These are phyloP conservation scores for Penicillium sp. DNA, from an alignment of 2,329 filamentous ascomycete species.

Conservation along the genomic window DNA sequence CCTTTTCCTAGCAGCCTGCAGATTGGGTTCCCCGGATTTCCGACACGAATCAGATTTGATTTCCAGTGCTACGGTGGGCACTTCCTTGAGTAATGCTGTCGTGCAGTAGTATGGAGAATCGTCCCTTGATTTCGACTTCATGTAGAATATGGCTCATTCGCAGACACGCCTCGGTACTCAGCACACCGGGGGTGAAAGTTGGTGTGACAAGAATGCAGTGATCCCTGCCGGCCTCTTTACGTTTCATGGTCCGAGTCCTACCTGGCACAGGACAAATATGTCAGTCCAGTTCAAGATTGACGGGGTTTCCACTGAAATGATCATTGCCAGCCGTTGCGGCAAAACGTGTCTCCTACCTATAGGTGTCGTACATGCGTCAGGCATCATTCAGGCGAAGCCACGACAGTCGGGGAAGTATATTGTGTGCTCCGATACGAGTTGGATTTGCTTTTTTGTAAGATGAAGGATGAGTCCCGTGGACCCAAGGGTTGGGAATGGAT, in stretches of 20 bases:
- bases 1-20: not conserved
- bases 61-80: not conserved
- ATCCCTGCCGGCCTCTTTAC: not conserved
- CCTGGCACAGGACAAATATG: not conserved
- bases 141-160: not conserved
- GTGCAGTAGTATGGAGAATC: not conserved
- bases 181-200: not conserved
- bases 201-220: slow-evolving; percentile 5
- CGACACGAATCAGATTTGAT: not conserved
- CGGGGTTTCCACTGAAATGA: not conserved
- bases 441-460: not conserved
- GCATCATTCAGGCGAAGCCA: not conserved
- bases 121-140: not conserved
- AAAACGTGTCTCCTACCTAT: not conserved
- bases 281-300: not conserved
- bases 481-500: too few species aligned
- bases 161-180: not conserved
- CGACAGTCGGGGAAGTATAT: not conserved
- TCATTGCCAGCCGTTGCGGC: not conserved
- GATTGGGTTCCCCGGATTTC: slow-evolving; percentile 12
- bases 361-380: not conserved
- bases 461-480: not conserved
- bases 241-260: not conserved
- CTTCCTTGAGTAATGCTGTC: too few species aligned
- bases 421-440: not conserved